Percentiles rank a stretch among this genome's conserved stretches.
Conservation (phyloP, 2,329 filamentous ascomycete genomes). For the Plenodomus tracheiphilus region DNA sequence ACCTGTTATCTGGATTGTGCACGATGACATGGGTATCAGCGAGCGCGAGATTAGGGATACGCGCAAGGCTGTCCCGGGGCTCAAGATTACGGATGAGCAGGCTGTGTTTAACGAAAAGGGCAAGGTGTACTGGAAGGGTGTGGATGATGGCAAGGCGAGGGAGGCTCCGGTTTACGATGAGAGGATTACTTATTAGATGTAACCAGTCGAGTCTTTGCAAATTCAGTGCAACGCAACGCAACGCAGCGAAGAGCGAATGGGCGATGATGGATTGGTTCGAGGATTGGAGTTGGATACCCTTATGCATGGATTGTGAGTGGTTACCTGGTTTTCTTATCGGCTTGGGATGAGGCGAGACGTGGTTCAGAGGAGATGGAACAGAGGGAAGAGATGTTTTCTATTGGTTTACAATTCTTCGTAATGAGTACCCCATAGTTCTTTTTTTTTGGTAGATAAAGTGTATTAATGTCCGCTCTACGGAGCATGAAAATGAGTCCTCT, state of each 20-base stretch:
- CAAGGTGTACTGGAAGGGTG: conserved; percentile 47
- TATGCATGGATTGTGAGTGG: background rate
- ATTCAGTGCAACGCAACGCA: background rate
- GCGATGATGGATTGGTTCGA: no score
- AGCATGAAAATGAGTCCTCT: no score
- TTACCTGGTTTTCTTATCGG: no score
- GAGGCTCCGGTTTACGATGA: conserved; percentile 51
- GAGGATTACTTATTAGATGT: conserved; percentile 36
- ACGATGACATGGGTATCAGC: conserved; percentile 49
- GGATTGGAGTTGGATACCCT: background rate
- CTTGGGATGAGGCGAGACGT: no score
- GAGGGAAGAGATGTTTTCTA: no score
- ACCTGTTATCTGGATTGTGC: conserved; percentile 52
- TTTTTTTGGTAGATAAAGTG: no score
- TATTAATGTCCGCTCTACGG: no score
- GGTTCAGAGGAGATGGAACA: no score
- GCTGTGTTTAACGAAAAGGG: conserved; percentile 52
- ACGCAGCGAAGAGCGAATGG: background rate
- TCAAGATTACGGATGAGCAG: conserved; percentile 51
- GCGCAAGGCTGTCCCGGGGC: conserved; percentile 40
- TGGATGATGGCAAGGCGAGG: conserved; percentile 45
- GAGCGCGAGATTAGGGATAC: conserved; percentile 49
- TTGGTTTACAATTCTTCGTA: no score
- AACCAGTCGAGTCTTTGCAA: no score
- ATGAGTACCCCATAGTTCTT: no score